phyloP scores from a whole-genome alignment of 2,329 filamentous ascomycete genomes.

The Ceratocystis colombiana region DNA sequence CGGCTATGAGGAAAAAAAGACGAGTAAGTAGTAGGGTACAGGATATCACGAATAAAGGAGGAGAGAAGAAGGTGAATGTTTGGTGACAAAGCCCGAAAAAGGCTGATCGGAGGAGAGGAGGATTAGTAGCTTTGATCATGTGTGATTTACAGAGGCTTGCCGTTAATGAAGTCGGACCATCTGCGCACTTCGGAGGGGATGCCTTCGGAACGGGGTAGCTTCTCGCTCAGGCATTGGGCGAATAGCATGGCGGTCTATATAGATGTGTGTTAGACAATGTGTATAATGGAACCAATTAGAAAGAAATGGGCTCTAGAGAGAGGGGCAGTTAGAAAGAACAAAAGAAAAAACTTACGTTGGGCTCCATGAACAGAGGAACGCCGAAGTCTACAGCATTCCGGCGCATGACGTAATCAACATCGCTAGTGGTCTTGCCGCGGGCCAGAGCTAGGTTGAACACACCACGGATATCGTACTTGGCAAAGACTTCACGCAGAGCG shows the following conservation, averaged over 20 bases:
- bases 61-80: background rate
- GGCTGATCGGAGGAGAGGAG: background rate
- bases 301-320: background rate
- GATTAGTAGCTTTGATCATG: background rate
- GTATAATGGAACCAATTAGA: constrained; percentile 5
- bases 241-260: constrained; percentile 84
- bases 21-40: constrained; percentile 11
- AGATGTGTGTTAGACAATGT: constrained; percentile 30
- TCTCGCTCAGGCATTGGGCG: constrained; percentile 93
- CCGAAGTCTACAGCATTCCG: constrained; percentile 97
- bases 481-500: constrained; percentile 83
- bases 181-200: constrained; percentile 83
- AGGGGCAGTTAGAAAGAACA: background rate
- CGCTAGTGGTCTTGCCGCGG: constrained; percentile 70
- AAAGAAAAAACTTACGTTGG: constrained; percentile 56
- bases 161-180: constrained; percentile 93
- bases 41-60: constrained; percentile 20
- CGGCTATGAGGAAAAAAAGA: constrained; percentile 11
- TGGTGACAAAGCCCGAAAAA: background rate
- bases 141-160: constrained; percentile 60
- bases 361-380: constrained; percentile 96
- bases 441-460: constrained; percentile 88
- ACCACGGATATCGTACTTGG: constrained; percentile 92
- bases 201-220: constrained; percentile 77
- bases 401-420: constrained; percentile 93